These are phyloP conservation scores for Microbotryum silenes-acaulis DNA, from an alignment of 1,284 basidiomycete species.

Conservation along the genomic window DNA sequence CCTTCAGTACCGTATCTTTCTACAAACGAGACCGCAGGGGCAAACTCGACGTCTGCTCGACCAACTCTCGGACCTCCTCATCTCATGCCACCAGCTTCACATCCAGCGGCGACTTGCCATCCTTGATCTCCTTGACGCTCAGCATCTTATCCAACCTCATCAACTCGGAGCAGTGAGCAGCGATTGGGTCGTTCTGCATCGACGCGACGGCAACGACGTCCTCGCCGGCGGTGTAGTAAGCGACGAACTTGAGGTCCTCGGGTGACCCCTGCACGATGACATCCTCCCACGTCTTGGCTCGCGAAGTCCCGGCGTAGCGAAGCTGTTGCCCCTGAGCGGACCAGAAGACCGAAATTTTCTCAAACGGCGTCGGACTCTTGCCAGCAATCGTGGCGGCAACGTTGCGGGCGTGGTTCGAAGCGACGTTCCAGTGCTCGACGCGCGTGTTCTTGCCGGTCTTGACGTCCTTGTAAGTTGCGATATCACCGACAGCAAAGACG, in stretches of 20 bases:
- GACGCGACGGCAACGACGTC: conserved; percentile 74
- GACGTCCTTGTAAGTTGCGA: conserved; percentile 49
- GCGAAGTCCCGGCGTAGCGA: conserved; percentile 63
- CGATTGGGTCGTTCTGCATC: conserved; percentile 50
- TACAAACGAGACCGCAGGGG: too few relatives aligned
- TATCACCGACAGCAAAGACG: conserved; percentile 85
- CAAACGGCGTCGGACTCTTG: conserved; percentile 50
- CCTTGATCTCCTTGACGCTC: conserved; percentile 60
- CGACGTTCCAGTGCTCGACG: conserved; percentile 91
- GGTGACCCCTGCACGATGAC: conserved; percentile 68
- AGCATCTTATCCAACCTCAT: conserved; percentile 75
- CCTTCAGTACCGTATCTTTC: too few relatives aligned
- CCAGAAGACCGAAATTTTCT: conserved; percentile 85
- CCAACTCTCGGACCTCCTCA: too few relatives aligned
- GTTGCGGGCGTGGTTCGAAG: conserved; percentile 74
- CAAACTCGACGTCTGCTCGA: too few relatives aligned
- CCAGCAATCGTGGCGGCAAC: conserved; percentile 69
- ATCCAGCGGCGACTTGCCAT: conserved; percentile 40
- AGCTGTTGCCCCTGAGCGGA: conserved; percentile 62
- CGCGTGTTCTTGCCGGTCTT: conserved; percentile 50
- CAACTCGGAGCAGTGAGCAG: conserved; percentile 72
- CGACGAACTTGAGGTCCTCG: conserved; percentile 76
- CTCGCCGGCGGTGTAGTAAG: conserved; percentile 72
- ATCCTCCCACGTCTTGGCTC: conserved; percentile 49
- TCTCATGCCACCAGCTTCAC: too few relatives aligned